Evolutionary conservation across 148 eudicot species (phyloP), one percentile per base, ranked within the genome.

Genomic region (Dysphania ambrosioides): DNA sequence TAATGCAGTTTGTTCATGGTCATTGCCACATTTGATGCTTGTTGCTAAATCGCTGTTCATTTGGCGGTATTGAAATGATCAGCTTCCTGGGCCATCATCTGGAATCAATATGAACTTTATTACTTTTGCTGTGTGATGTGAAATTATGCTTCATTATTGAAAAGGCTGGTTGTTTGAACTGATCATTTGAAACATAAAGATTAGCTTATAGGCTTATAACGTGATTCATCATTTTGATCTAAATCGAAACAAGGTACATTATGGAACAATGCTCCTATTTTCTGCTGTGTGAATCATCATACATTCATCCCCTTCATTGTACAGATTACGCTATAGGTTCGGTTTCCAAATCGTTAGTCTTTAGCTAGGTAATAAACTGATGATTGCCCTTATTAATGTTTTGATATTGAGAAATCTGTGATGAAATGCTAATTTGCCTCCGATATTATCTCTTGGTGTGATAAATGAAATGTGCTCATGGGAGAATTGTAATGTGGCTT

Each of bases 1-100:
- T 32, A 42, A 32, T 38, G 38, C 66, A 66, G n/a, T 42, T 40
- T 23, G 56, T 47, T 58, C 27, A 40, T 24, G 81, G 73, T 73
- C 78, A 60, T 19, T 47, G 31, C 51, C 23, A 40, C 38, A 67
- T 58, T 58, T 57, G 29, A 58, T 68, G 19, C 30, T 76, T 57
- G 27, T 15, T 55, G 12, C 27, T 57, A 26, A 18, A 66, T 35
- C 21, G n/a, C 27, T 66, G 65, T 38, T 55, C 2, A 15, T 19
- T 40, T 72, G 38, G n/a, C 64, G 32, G 24, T 12, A 21, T 21
- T 57, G 6, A 29, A 71, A 5, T 18, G 19, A 26, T n/a, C n/a
- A n/a, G n/a, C n/a, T 61, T 61, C 24, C 31, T 42, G n/a, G 31
- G 65, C 35, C 29, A 57, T 55, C 19, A 19, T 51, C 12, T 60